A percentile compares a stretch with the other conserved stretches of the same genome.
Evolutionary conservation across 805 yeast genomes (phyloP).

Genomic region (Kodamaea fukazawae): DNA sequence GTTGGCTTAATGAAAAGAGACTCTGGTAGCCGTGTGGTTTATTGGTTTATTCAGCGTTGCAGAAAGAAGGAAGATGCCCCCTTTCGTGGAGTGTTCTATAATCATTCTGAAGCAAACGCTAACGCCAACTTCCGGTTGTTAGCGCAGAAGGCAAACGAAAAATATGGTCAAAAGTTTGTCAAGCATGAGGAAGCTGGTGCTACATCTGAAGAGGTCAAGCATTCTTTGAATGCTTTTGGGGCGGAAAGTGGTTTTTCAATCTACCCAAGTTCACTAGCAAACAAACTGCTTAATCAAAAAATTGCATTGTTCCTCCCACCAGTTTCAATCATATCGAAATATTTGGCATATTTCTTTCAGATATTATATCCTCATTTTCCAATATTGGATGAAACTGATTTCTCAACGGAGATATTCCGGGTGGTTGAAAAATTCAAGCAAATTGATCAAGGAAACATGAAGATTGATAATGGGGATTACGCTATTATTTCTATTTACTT

Average conservation of each 20-base stretch:
- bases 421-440: conserved; percentile 16
- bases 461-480: conserved; percentile 12
- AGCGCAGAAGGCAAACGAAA: conserved; percentile 4
- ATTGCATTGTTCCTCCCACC: conserved; percentile 14
- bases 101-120: conserved; percentile 4
- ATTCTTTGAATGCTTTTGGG: conserved; percentile 5
- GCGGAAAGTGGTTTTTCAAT: conserved; percentile 3
- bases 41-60: conserved; percentile 13
- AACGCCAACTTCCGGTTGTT: background rate
- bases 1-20: conserved; percentile 19
- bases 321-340: conserved; percentile 9
- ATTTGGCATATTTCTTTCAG: conserved; percentile 18
- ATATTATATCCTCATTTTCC: conserved; percentile 26
- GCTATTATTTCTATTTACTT: conserved; percentile 15
- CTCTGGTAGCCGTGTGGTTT: conserved; percentile 16
- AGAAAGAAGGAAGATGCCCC: conserved; percentile 3
- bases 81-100: conserved; percentile 4
- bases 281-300: conserved; percentile 10
- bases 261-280: conserved; percentile 6
- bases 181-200: conserved; percentile 13
- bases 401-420: conserved; percentile 15
- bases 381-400: conserved; percentile 24
- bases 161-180: conserved; percentile 8
- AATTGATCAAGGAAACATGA: conserved; percentile 12
- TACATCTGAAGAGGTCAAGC: conserved; percentile 12